Percentiles rank a stretch among this genome's conserved stretches.
These are phyloP conservation scores for Ceratocystis smalleyi DNA, from an alignment of 2,329 filamentous ascomycete genomes.

Conservation along the genomic window DNA sequence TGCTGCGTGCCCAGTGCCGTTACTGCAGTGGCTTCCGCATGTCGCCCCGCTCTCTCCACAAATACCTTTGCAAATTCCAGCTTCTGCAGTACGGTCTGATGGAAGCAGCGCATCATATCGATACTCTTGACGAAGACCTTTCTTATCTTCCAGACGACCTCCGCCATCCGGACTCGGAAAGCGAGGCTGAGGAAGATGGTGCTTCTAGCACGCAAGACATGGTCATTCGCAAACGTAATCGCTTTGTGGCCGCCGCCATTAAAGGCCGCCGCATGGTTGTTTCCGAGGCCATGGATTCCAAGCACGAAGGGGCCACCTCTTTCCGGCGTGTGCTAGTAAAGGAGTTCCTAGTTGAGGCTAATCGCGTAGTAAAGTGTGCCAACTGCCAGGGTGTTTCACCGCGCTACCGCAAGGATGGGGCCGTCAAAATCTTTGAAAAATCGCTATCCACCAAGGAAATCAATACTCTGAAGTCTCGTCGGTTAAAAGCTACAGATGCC, in stretches of 20 bases:
- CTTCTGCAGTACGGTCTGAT: slow-evolving; percentile 74
- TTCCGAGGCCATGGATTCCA: slow-evolving; percentile 42
- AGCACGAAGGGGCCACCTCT: slow-evolving; percentile 71
- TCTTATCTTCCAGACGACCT: slow-evolving; percentile 28
- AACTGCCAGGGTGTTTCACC: slow-evolving; percentile 58
- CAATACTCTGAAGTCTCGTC: slow-evolving; percentile 56
- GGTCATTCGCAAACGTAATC: slow-evolving; percentile 37
- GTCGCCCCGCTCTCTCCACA: slow-evolving; percentile 58
- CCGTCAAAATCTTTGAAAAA: slow-evolving; percentile 86
- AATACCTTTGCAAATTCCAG: slow-evolving; percentile 68
- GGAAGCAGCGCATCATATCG: slow-evolving; percentile 47
- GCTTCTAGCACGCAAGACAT: slow-evolving; percentile 35
- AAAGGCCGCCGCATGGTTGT: slow-evolving; percentile 37
- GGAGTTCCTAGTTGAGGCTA: slow-evolving; percentile 63
- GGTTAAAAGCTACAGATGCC: slow-evolving; percentile 54
- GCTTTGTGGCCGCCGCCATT: slow-evolving; percentile 49
- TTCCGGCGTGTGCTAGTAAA: slow-evolving; percentile 62
- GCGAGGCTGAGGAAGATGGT: slow-evolving; percentile 51
- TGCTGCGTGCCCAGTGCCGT: slow-evolving; percentile 74
- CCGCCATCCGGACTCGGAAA: slow-evolving; percentile 31
- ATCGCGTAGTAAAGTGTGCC: slow-evolving; percentile 52
- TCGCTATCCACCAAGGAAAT: slow-evolving; percentile 58
- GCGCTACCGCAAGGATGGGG: slow-evolving; percentile 73
- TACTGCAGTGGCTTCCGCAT: slow-evolving; percentile 84
- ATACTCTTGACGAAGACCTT: slow-evolving; percentile 34